Conservation (phyloP, 2,329 filamentous ascomycete genomes). For the Talaromyces sp. region DNA sequence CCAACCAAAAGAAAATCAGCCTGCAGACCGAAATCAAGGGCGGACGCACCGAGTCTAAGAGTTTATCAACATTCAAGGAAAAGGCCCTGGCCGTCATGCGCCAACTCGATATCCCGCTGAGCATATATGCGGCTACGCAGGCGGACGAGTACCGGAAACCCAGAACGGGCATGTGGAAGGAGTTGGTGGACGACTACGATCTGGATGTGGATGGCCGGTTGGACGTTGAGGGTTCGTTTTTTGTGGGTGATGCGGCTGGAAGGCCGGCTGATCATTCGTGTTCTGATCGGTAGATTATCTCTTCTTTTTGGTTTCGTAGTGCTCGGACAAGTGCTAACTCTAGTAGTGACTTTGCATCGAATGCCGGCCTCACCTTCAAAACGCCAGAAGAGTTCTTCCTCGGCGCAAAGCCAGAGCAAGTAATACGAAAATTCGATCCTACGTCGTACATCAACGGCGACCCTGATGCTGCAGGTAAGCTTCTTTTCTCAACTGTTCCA, state of each 20-base stretch:
- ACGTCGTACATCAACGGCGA: conserved; percentile 44
- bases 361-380: conserved; percentile 71
- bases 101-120: conserved; percentile 64
- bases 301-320: conserved; percentile 1
- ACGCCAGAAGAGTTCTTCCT: conserved; percentile 94
- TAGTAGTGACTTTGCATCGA: conserved; percentile 72
- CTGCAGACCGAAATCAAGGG: conserved; percentile 68
- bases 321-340: conserved; percentile 12
- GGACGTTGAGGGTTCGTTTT: conserved; percentile 69
- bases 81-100: conserved; percentile 67
- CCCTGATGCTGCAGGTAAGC: conserved; percentile 29
- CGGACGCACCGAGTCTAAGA: conserved; percentile 62
- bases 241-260: conserved; percentile 79
- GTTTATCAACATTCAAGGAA: conserved; percentile 73
- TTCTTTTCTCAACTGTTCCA: background rate
- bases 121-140: conserved; percentile 78
- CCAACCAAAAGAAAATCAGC: conserved; percentile 81
- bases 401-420: conserved; percentile 59
- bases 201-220: conserved; percentile 52
- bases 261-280: conserved; percentile 54
- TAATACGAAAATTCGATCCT: conserved; percentile 68
- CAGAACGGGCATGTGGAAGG: conserved; percentile 79
- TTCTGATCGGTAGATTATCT: conserved; percentile 49
- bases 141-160: conserved; percentile 85
- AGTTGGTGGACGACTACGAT: conserved; percentile 58